Base-by-base conservation (phyloP, 495 filamentous ascomycete species). In the Penicillium soppii region DNA sequence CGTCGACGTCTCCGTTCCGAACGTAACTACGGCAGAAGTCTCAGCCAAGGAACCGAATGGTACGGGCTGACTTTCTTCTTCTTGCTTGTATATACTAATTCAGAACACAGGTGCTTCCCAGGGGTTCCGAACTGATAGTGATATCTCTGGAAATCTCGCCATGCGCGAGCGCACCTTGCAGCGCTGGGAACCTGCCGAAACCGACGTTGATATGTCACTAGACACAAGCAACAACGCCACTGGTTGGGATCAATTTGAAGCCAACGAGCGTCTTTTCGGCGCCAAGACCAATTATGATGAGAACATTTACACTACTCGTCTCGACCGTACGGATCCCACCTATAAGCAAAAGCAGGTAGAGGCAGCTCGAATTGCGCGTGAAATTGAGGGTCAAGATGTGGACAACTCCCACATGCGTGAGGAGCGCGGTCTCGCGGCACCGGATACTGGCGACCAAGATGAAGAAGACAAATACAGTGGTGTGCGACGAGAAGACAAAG, bases 381-480 rank as follows among this genome's bases (percentile, higher is more conserved):
- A 97, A 63, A 97, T 99, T 54, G 91, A 97, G 66, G 73, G 74
- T 32, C 85, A 76, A 45, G 73, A 82, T 7, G 67, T 82, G 10
- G 77, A 78, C 19, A 95, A 94, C 50, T 69, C 84, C 1, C 95
- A 98, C 62, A 79, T 95, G 47, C 87, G 87, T 3, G 92, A 97
- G 64, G 92, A 97, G 73, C 81, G 91, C 62, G 84, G 90, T n/a
- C 77, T 86, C 57, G 78, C 79, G 21, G 75, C 79, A 46, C 72
- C 70, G 8, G 86, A 89, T 53, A 79, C 82, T 51, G 85, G 80
- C 17, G 77, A 86, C 40, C 89, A 95, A 66, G 94, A 99, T 62
- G 89, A 92, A 66, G 89, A 92, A 68, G 90, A 91, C 53, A 97
- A 94, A 63, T 97, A 96, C 66, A 96, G 92, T 66, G 92, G 91